These are phyloP conservation scores for Crucibulum laeve DNA, from an alignment of 768 basidiomycete genomes.

Conservation along the genomic window DNA sequence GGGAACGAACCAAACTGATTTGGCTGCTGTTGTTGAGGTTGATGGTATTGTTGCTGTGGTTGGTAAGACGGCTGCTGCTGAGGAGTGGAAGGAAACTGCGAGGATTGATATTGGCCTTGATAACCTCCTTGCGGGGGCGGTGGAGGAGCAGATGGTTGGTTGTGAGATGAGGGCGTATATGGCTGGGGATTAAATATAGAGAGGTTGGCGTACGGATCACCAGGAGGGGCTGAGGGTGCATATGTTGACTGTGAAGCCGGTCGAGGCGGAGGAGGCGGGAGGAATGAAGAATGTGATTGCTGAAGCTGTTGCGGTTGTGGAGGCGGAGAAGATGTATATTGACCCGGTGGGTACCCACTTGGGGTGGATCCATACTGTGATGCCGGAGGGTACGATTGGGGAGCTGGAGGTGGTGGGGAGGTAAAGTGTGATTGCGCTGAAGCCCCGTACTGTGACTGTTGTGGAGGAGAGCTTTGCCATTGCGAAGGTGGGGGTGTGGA, in stretches of 20 bases:
- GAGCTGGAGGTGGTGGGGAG: conserved; percentile 8
- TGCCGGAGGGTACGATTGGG: conserved; percentile 12
- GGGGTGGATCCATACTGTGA: conserved; percentile 8
- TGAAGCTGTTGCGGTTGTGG: conserved; percentile 27
- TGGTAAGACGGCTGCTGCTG: conserved; percentile 13
- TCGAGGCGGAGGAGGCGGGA: conserved; percentile 11
- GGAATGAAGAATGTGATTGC: conserved; percentile 11
- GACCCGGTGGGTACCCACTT: conserved; percentile 11
- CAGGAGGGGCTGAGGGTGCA: conserved; percentile 16
- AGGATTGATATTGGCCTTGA: conserved; percentile 9
- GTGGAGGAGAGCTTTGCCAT: conserved; percentile 20
- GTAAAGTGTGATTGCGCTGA: conserved; percentile 10
- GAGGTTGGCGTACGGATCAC: conserved; percentile 34
- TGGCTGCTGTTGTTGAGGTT: conserved; percentile 3
- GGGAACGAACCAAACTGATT: not conserved
- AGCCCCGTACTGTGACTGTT: conserved; percentile 14
- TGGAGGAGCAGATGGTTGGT: conserved; percentile 7
- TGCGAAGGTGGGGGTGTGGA: conserved; percentile 17
- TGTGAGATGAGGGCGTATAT: not conserved
- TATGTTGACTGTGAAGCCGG: conserved; percentile 9
- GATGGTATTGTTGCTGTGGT: conserved; percentile 9
- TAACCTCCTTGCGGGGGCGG: conserved; percentile 13
- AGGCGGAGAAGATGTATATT: conserved; percentile 20
- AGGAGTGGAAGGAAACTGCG: conserved; percentile 10
- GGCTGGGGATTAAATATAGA: conserved; percentile 23